A percentile compares a stretch with the other conserved stretches of the same genome.
Conservation (phyloP, 2,329 filamentous ascomycete species). For the Colletotrichum graminicola region DNA sequence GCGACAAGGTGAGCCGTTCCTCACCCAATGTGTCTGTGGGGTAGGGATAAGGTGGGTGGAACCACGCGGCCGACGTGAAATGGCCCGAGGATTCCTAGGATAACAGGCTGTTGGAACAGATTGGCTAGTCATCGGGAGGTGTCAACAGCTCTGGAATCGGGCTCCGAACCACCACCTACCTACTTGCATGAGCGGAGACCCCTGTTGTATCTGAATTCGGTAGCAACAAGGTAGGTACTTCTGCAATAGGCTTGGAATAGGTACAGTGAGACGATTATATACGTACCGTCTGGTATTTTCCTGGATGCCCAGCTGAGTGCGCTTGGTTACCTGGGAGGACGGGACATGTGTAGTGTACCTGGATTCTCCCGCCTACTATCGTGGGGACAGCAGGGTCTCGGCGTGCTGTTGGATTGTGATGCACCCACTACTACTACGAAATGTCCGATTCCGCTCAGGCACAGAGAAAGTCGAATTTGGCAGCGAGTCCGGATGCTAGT, state of each 20-base stretch:
- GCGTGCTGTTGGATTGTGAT: constrained; percentile 4
- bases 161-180: not conserved
- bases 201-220: not conserved
- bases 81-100: constrained; percentile 9
- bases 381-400: constrained; percentile 11
- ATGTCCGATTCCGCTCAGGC: constrained; percentile 23
- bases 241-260: too few species aligned
- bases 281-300: not conserved
- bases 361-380: not conserved
- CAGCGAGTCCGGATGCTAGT: constrained; percentile 10
- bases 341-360: not conserved
- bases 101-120: constrained; percentile 8
- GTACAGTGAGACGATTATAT: too few species aligned
- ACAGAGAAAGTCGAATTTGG: constrained; percentile 2
- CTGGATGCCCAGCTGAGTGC: not conserved
- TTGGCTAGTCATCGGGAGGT: not conserved
- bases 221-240: not conserved
- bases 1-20: constrained; percentile 35
- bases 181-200: not conserved
- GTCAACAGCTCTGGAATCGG: not conserved
- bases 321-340: not conserved
- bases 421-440: constrained; percentile 28
- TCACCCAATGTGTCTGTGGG: constrained; percentile 30
- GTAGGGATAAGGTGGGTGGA: constrained; percentile 28
- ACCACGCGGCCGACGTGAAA: constrained; percentile 31